Base-by-base conservation (phyloP, 177 flowering plant genomes). In the Vitis hybrid region DNA sequence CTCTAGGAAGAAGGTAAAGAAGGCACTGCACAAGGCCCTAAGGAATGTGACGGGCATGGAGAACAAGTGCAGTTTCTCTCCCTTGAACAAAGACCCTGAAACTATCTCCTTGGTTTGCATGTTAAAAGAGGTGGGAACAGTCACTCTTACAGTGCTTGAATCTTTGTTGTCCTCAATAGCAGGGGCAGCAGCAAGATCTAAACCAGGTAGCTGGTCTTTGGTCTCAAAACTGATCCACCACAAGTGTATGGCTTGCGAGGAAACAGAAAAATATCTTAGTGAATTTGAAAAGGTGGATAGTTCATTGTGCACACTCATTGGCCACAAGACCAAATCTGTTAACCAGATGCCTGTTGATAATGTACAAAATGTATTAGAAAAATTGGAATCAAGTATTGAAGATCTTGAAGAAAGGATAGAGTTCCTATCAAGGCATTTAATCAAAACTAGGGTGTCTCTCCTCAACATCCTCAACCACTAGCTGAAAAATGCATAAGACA, bases 1-100 rank as follows among this genome's bases (percentile, higher is more conserved):
- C 12, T 79, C 71, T 0, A 82, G 82, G 68, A 87, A 76, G 78
- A 73, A 64, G 53, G 61, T 72, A 31, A 82, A 73, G 65, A 87
- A 82, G 72, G 75, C 78, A 20, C 66, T 77, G 54, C 59, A 38
- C 5, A 82, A 79, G 72, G 79, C 71, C 71, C 65, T 79, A 65
- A 67, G 65, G 56, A 38, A 55, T 60, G 31, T 75, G 76, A 84
- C 71, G 72, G 69, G 24, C 14, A 59, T 67, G 59, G 71, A 69
- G 22, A 56, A 12, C 65, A 67, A 58, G 38, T 8, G 44, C 28
- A 15, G 15, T 59, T 68, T 14, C n/a, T 65, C 66, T 66, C 19
- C 57, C 9, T 59, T 38, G 47, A 74, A 77, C 64, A 68, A 74
- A 50, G 75, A 80, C 18, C 57, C 57, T 5, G 73, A 74, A 9